Conservation (phyloP, 768 basidiomycete species). For the Mycena indigotica region DNA sequence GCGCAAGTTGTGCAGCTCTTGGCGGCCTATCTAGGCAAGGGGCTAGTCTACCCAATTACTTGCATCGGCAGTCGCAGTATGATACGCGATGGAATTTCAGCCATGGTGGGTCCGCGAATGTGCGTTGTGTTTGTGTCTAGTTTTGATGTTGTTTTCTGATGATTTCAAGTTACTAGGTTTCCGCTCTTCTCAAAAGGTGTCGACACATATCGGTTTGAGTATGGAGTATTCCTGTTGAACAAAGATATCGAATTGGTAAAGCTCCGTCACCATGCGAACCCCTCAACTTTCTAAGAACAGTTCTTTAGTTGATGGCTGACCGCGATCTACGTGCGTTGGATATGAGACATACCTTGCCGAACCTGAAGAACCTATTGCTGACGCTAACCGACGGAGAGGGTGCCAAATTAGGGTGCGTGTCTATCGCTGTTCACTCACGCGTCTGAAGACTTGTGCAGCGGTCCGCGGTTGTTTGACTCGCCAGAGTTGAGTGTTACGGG, state of each 20-base stretch:
- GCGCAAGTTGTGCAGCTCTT: conserved; percentile 86
- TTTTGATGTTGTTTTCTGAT: conserved; percentile 2
- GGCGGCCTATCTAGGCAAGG: conserved; percentile 74
- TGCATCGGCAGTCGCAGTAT: conserved; percentile 89
- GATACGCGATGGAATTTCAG: conserved; percentile 89
- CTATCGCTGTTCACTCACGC: conserved; percentile 26
- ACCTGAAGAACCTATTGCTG: conserved; percentile 90
- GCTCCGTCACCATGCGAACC: conserved; percentile 1
- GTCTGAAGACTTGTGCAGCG: conserved; percentile 6
- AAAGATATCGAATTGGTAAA: conserved; percentile 94
- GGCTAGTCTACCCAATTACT: conserved; percentile 85
- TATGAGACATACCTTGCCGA: conserved; percentile 94
- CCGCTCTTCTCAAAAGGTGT: conserved; percentile 94
- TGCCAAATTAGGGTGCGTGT: conserved; percentile 34
- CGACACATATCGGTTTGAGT: conserved; percentile 96
- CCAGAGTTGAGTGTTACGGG: conserved; percentile 19
- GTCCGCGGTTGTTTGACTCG: conserved; percentile 17
- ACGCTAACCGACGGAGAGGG: conserved; percentile 77
- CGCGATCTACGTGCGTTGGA: conserved; percentile 88
- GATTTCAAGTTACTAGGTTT: conserved; percentile 59
- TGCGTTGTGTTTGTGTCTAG: conserved; percentile 41
- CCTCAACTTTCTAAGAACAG: conserved; percentile 16
- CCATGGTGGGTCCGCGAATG: conserved; percentile 95
- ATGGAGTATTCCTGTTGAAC: conserved; percentile 94
- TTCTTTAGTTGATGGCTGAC: conserved; percentile 81